phyloP scores from a whole-genome alignment of 352 stramenopile genomes.

The Globisporangium solare region DNA sequence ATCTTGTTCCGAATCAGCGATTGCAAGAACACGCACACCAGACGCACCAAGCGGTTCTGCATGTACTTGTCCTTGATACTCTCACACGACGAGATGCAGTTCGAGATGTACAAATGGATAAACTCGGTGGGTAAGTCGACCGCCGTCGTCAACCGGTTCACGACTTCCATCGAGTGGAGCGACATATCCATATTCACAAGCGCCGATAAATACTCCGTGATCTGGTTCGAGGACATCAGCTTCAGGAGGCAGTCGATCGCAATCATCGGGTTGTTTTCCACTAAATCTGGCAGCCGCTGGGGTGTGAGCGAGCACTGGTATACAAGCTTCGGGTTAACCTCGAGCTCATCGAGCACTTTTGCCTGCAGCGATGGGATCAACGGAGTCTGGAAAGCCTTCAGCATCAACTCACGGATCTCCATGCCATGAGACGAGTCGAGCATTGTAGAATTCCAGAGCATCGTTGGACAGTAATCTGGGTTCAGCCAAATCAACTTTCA shows the following conservation, averaged over 20 bases:
- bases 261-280: constrained; percentile 98
- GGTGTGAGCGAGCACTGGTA: constrained; percentile 92
- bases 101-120: constrained; percentile 98
- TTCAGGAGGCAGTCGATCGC: constrained; percentile 95
- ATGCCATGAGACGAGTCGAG: constrained; percentile 82
- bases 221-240: constrained; percentile 87
- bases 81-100: constrained; percentile 98
- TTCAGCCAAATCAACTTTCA: constrained; percentile 87
- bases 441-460: constrained; percentile 90
- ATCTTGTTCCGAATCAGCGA: constrained; percentile 98
- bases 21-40: constrained; percentile 98
- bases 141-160: constrained; percentile 91
- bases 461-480: constrained; percentile 85
- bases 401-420: constrained; percentile 87
- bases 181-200: constrained; percentile 99
- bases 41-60: constrained; percentile 95
- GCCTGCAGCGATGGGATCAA: constrained; percentile 87
- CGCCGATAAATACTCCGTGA: constrained; percentile 95
- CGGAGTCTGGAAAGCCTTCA: constrained; percentile 86
- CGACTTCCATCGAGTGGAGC: constrained; percentile 98
- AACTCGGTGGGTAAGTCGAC: constrained; percentile 95
- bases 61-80: constrained; percentile 99
- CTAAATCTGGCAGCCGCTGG: constrained; percentile 92
- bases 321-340: constrained; percentile 86
- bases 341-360: constrained; percentile 85